Conservation (phyloP, 352 stramenopile species). For the Vaucheria bursata region DNA sequence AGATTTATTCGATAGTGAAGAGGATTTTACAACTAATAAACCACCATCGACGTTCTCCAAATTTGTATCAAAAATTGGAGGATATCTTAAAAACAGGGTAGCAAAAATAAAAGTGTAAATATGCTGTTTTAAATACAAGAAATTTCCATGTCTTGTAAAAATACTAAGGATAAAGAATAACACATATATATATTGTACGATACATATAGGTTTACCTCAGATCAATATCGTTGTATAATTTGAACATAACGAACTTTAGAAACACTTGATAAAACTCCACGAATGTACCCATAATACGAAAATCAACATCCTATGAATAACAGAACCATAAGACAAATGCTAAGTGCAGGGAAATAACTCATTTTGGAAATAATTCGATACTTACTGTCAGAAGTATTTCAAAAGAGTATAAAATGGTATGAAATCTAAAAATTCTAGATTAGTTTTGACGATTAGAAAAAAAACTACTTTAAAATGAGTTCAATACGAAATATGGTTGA, state of each 20-base stretch:
- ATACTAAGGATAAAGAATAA: background rate
- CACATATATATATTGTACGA: background rate
- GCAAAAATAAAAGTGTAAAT: no score
- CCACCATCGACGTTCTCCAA: slow-evolving; percentile 33
- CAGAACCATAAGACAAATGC: background rate
- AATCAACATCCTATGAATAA: slow-evolving; percentile 82
- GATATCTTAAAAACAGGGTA: slow-evolving; percentile 30
- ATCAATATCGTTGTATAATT: slow-evolving; percentile 89
- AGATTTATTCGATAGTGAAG: background rate
- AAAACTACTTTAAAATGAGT: no score
- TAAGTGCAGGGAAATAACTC: background rate
- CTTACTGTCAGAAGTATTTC: background rate
- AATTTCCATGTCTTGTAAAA: background rate
- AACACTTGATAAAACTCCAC: slow-evolving; percentile 98
- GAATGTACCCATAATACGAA: slow-evolving; percentile 98
- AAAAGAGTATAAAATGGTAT: no score
- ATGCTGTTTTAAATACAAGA: background rate
- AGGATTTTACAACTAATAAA: slow-evolving; percentile 29
- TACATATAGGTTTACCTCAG: slow-evolving; percentile 54
- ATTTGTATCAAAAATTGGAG: slow-evolving; percentile 30
- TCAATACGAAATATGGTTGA: no score
- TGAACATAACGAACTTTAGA: slow-evolving; percentile 95
- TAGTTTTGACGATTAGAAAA: no score
- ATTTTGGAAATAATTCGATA: no score
- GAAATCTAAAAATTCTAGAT: no score